These are phyloP conservation scores for Saccharomyces hybrid DNA, from an alignment of 1,139 yeast species.

Conservation along the genomic window DNA sequence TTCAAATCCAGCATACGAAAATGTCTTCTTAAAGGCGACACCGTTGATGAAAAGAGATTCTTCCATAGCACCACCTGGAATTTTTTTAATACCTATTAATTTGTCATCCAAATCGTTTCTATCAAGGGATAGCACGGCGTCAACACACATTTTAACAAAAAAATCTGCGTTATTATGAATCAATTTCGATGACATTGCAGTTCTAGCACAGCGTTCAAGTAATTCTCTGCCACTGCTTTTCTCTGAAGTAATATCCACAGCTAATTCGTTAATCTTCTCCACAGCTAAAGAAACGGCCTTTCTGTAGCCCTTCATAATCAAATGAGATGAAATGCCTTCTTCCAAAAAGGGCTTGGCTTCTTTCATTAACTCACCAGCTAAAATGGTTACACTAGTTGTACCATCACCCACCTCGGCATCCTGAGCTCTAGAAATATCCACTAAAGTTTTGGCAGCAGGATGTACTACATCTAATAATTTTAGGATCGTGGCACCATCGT, in stretches of 20 bases:
- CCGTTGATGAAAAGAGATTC: conserved; percentile 86
- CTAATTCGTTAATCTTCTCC: conserved; percentile 60
- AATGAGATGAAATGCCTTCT: conserved; percentile 89
- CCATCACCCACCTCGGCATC: conserved; percentile 99
- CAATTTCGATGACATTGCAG: conserved; percentile 95
- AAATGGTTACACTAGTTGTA: conserved; percentile 87
- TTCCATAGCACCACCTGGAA: conserved; percentile 95
- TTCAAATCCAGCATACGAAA: conserved; percentile 95
- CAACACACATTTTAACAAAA: conserved; percentile 94
- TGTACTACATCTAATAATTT: conserved; percentile 91
- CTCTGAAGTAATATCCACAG: conserved; percentile 53
- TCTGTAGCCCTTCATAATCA: conserved; percentile 81
- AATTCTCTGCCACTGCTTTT: conserved; percentile 47
- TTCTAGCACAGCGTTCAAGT: conserved; percentile 86
- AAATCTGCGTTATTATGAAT: conserved; percentile 80
- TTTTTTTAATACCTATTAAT: conserved; percentile 88
- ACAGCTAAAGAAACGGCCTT: conserved; percentile 76
- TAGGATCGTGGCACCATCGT: conserved; percentile 96
- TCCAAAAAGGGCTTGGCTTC: conserved; percentile 87
- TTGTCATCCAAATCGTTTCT: conserved; percentile 79
- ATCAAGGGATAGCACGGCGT: conserved; percentile 83
- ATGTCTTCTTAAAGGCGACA: conserved; percentile 94
- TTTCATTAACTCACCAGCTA: conserved; percentile 91
- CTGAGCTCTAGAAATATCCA: conserved; percentile 91
- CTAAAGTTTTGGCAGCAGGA: conserved; percentile 94